Conservation (phyloP, 352 stramenopile species). For the Phytophthora pisi region DNA sequence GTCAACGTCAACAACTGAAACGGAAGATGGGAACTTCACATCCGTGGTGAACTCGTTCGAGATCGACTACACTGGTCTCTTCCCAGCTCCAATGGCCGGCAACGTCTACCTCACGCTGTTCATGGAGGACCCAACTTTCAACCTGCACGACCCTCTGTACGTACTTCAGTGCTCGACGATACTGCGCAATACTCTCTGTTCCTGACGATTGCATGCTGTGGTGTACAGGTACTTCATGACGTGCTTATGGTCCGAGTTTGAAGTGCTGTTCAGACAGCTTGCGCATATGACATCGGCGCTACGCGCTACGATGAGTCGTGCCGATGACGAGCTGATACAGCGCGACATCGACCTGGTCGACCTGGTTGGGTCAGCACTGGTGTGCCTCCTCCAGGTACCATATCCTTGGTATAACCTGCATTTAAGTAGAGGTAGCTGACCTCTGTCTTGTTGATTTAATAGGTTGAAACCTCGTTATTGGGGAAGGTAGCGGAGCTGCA, state of each 20-base stretch:
- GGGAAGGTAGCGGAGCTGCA: slow-evolving; percentile 60
- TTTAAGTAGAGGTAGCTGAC: background rate
- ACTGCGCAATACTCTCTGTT: background rate
- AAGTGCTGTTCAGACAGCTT: slow-evolving; percentile 72
- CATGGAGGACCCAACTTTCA: slow-evolving; percentile 93
- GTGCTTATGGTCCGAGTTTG: slow-evolving; percentile 82
- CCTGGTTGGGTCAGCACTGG: slow-evolving; percentile 77
- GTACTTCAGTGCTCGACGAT: slow-evolving; percentile 16
- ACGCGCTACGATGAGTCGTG: slow-evolving; percentile 63
- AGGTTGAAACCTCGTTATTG: slow-evolving; percentile 70
- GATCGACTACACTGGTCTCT: slow-evolving; percentile 79
- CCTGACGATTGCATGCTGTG: background rate
- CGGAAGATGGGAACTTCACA: slow-evolving; percentile 39
- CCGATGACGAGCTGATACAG: slow-evolving; percentile 69
- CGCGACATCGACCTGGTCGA: slow-evolving; percentile 73
- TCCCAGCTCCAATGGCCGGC: slow-evolving; percentile 73
- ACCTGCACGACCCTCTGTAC: slow-evolving; percentile 91
- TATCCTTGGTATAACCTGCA: background rate
- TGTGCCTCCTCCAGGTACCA: slow-evolving; percentile 75
- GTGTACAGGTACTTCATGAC: slow-evolving; percentile 70
- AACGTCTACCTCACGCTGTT: slow-evolving; percentile 94
- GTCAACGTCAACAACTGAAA: slow-evolving; percentile 52
- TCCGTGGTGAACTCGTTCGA: slow-evolving; percentile 61
- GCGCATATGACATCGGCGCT: slow-evolving; percentile 68
- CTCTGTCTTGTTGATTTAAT: slow-evolving; percentile 18